Evolutionary conservation across 2,329 filamentous ascomycete genomes (phyloP), one percentile per base, ranked within the genome.

Genomic region (Aspergillus pseudoviridinutans): DNA sequence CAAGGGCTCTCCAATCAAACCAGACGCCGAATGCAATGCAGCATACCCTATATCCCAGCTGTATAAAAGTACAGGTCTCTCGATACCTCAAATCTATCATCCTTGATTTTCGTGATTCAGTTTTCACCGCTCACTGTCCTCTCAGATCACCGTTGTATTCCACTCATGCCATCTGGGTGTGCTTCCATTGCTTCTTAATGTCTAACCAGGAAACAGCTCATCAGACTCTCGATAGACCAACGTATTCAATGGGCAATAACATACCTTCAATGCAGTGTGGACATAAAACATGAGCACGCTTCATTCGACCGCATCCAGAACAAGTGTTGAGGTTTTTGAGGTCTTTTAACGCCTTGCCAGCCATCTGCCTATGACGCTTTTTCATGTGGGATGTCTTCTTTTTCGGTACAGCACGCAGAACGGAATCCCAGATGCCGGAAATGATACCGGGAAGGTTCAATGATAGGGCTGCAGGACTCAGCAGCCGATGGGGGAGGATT

Each of bases 301-400:
- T 99, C 27, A 86, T 79, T 71, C 89, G 84, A 51, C 94, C 95
- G 68, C 94, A 99, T 14, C 87, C 90, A 0, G 93, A 90, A 73
- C 94, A 99, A 70, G 86, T 90, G 79, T 92, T 96, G 66, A 99
- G 78, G 54, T 85, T 84, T 62, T 89, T 94, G 57, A 96, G 87
- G 72, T 99, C 94, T 78, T 96, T 90, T 66, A 99, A 77, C 49
- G 87, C 93, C 79, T 99, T 99, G 70, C 94, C 94, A 25, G 92
- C 93, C 87, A 97, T 89, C 72, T 96, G 92, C 68, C 95, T 86
- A 71, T 92, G 88, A 66, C 94, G 85, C 82, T 92, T 96, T 80
- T 94, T 96, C 81, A 91, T 91, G 76, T 99, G 91, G 46, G 93
- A 97, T 35, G 92, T 95, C 84, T 97, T 99, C 80, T 96, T 97